Conservation (phyloP, 1,284 basidiomycete species). For the Golubevia pallescens region DNA sequence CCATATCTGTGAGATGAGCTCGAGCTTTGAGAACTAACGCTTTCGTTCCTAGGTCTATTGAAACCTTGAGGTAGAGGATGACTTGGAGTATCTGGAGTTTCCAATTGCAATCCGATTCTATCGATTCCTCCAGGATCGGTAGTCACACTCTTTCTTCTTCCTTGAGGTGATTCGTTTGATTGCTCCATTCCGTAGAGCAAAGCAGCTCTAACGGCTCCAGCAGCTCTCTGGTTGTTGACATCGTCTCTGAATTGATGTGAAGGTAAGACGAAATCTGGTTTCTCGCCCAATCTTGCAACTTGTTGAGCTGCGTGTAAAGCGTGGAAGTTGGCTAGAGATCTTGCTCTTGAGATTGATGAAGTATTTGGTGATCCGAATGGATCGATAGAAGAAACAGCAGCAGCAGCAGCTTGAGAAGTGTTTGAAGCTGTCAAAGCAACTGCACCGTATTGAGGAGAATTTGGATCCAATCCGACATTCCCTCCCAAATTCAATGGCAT, state of each 20-base stretch:
- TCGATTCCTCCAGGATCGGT: conserved; percentile 10
- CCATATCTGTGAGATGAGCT: no score
- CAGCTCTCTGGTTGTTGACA: conserved; percentile 30
- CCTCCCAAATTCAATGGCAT: no score
- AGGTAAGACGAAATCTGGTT: conserved; percentile 33
- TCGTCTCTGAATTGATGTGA: conserved; percentile 31
- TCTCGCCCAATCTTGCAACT: conserved; percentile 21
- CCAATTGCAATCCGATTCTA: background rate
- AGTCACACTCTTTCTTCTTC: conserved; percentile 16
- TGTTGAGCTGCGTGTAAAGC: conserved; percentile 29
- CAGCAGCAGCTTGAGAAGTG: no score
- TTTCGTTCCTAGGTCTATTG: no score
- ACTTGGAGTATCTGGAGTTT: conserved; percentile 30
- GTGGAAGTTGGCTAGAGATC: conserved; percentile 24
- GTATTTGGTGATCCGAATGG: no score
- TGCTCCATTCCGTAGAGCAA: conserved; percentile 36
- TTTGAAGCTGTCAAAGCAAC: no score
- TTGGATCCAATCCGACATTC: no score
- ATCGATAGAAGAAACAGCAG: no score
- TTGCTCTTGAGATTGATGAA: no score
- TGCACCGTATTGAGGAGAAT: no score
- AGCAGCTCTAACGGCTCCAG: conserved; percentile 33
- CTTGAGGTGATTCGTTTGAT: conserved; percentile 10
- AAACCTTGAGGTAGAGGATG: conserved; percentile 24
- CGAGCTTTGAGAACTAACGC: no score